phyloP scores from a whole-genome alignment of 176 grass and related monocot genomes.

The Carex kokanica region DNA sequence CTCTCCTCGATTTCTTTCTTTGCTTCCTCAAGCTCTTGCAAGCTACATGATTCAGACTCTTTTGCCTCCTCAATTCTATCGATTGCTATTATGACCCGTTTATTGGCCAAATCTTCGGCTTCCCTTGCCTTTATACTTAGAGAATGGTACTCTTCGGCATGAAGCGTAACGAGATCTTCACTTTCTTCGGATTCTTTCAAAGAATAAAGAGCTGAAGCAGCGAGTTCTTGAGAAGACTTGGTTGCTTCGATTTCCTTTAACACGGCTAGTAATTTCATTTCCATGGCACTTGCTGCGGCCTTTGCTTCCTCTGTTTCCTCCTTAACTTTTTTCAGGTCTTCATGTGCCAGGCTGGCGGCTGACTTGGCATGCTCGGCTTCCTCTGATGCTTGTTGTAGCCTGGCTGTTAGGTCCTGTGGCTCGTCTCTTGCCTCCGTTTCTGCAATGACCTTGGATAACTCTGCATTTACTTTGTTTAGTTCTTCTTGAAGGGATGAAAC shows the following conservation, averaged over 20 bases:
- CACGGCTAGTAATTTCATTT: constrained; percentile 51
- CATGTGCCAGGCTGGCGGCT: constrained; percentile 28
- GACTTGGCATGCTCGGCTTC: constrained; percentile 41
- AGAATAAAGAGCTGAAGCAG: constrained; percentile 42
- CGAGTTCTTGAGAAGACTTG: constrained; percentile 55
- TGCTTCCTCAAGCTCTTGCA: constrained; percentile 38
- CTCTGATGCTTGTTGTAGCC: constrained; percentile 42
- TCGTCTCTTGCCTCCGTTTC: constrained; percentile 27
- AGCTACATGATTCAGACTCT: constrained; percentile 53
- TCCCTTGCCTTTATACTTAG: constrained; percentile 52
- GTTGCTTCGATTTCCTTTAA: constrained; percentile 56
- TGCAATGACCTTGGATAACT: constrained; percentile 35
- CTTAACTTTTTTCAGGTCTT: constrained; percentile 47
- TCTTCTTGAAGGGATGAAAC: constrained; percentile 51
- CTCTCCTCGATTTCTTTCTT: constrained; percentile 42
- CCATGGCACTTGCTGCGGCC: constrained; percentile 32
- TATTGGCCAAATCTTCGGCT: constrained; percentile 45
- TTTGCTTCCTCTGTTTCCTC: constrained; percentile 52
- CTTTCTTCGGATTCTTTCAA: constrained; percentile 32
- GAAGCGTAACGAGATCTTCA: constrained; percentile 35
- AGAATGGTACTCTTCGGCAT: constrained; percentile 49
- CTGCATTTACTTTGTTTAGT: constrained; percentile 25
- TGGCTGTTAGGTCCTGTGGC: constrained; percentile 33
- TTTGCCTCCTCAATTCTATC: constrained; percentile 58
- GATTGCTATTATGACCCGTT: constrained; percentile 45